Conservation (phyloP, 2,329 filamentous ascomycete genomes). For the Monilinia fructicola region DNA sequence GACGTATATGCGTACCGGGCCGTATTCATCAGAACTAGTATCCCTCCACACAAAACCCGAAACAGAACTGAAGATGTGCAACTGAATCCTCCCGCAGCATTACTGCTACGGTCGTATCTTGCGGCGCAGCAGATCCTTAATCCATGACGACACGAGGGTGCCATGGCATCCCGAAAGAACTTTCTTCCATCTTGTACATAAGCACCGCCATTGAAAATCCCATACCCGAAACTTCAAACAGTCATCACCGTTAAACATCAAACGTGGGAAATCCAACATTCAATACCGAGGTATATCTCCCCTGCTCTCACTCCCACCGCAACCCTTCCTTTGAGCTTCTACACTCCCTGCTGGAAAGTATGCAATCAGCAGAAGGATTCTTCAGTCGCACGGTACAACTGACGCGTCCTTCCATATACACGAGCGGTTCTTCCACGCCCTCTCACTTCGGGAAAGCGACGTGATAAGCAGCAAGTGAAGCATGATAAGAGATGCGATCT, state of each 20-base stretch:
- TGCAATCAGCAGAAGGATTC: slow-evolving; percentile 12
- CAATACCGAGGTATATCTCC: background rate
- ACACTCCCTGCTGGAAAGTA: background rate
- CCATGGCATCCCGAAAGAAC: slow-evolving; percentile 13
- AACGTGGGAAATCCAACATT: background rate
- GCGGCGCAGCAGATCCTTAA: background rate
- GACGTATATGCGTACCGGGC: too few species aligned
- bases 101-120: background rate
- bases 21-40: background rate
- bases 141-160: background rate
- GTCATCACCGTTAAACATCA: background rate
- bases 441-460: background rate
- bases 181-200: background rate
- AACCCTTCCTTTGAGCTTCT: background rate
- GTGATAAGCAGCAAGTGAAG: background rate
- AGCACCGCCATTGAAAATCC: background rate
- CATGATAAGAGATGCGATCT: slow-evolving; percentile 13
- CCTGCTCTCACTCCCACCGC: background rate
- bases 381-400: slow-evolving; percentile 1
- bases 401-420: background rate
- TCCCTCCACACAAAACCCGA: background rate
- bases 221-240: background rate
- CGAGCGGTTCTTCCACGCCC: background rate
- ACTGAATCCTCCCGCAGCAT: slow-evolving; percentile 2
- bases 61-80: background rate